Evolutionary conservation across 352 stramenopile species (phyloP), one percentile per base, ranked within the genome.

Genomic region (Phytophthora fragariaefolia): DNA sequence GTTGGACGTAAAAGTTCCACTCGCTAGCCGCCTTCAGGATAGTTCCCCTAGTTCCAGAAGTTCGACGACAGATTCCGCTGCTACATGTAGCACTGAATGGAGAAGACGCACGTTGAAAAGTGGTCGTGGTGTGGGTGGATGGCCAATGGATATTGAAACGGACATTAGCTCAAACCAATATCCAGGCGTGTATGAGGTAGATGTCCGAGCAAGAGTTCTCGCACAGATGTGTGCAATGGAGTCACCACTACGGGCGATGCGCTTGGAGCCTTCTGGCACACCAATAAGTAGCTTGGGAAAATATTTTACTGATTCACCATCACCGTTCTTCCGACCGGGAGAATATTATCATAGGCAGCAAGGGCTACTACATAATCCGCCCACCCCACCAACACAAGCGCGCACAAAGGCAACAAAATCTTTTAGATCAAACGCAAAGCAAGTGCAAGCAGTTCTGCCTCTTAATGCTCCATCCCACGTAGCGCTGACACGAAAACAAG

Each of bases 161-260:
- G 58, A 27, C 24, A 64, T 53, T 10, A 23, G 13, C 34, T 23
- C 12, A 8, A 28, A 20, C 17, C 34, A 54, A 46, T 26, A 50
- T 20, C 22, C 24, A 1, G 34, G 30, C 18, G 4, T 49, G 15
- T 73, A 65, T 42, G 58, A 73, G 58, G 34, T 69, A 36, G 65
- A 73, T 34, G 65, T 73, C 10, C 58, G 65, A 22, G 27, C 59
- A 18, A 40, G 59, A 46, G 59, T 73, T 56, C 58, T 53, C 8
- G 61, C 66, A 12, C 52, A 72, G 40, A 74, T 79, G 70, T 71
- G 23, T 6, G 48, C 30, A 13, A 47, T 56, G 6, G 51, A 40
- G 2, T 79, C 77, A 2, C 80, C 80, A 4, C 71, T 89, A 49
- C 70, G 80, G 32, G 67, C 76, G 15, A 83, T 89, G 24, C 73